Conservation (phyloP, 2,329 filamentous ascomycete genomes). For the Aspergillus puulaauensis region DNA sequence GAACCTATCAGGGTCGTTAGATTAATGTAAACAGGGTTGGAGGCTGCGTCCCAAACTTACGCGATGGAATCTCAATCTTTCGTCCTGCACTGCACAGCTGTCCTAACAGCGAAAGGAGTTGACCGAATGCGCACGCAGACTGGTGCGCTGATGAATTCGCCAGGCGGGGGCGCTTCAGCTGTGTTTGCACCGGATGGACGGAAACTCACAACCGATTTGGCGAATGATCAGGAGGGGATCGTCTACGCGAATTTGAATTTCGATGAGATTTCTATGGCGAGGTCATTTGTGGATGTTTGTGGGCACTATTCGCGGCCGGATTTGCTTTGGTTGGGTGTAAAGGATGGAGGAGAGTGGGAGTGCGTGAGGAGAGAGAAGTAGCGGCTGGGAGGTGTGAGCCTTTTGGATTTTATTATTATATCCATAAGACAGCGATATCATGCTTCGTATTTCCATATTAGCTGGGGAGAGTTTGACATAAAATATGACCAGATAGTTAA, state of each 20-base stretch:
- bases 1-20: background rate
- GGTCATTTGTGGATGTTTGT: conserved; percentile 1
- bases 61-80: conserved; percentile 58
- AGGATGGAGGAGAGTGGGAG: background rate
- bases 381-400: no score
- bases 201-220: conserved; percentile 39
- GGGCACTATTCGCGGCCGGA: conserved; percentile 12
- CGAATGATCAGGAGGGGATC: conserved; percentile 45
- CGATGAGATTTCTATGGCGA: conserved; percentile 37
- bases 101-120: conserved; percentile 49
- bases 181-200: conserved; percentile 55
- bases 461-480: no score
- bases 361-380: background rate
- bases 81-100: conserved; percentile 54
- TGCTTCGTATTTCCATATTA: no score
- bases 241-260: conserved; percentile 52
- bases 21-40: conserved; percentile 26
- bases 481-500: no score
- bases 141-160: conserved; percentile 40
- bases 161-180: conserved; percentile 47
- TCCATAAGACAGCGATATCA: no score
- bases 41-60: conserved; percentile 52
- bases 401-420: no score
- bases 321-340: conserved; percentile 7
- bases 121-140: conserved; percentile 43